Conservation (phyloP, 192 early-diverging fungal species). For the Linnemannia hyalina region DNA sequence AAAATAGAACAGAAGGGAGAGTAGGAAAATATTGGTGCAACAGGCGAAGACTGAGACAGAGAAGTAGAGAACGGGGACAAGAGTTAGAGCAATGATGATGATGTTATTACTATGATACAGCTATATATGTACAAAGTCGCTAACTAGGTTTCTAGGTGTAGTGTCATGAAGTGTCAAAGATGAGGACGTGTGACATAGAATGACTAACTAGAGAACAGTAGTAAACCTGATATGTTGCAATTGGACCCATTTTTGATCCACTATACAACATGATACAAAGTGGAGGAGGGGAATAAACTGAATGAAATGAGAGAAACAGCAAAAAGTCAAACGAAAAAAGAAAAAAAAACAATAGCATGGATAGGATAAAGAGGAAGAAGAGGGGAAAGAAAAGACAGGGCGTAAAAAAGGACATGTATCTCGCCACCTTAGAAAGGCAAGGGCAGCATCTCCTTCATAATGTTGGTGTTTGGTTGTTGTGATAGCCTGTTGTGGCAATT, state of each 20-base stretch:
- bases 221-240: neutral
- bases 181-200: too few species aligned
- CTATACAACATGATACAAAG: slow-evolving; percentile 18
- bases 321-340: slow-evolving; percentile 3
- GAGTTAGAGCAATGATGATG: too few species aligned
- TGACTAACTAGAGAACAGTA: too few species aligned
- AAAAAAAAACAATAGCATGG: slow-evolving; percentile 1
- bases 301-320: neutral
- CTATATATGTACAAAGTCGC: too few species aligned
- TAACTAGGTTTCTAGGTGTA: too few species aligned
- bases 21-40: too few species aligned
- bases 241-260: too few species aligned
- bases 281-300: neutral
- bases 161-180: too few species aligned
- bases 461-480: neutral
- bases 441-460: neutral
- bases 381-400: neutral
- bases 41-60: too few species aligned
- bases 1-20: too few species aligned
- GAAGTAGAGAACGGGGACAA: too few species aligned
- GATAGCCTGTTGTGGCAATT: neutral
- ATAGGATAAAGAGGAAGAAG: neutral
- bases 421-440: neutral
- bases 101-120: too few species aligned
- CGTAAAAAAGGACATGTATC: neutral